phyloP scores from a whole-genome alignment of 164 flowering plant genomes.

The Kalanchoe fedtschenkoi region DNA sequence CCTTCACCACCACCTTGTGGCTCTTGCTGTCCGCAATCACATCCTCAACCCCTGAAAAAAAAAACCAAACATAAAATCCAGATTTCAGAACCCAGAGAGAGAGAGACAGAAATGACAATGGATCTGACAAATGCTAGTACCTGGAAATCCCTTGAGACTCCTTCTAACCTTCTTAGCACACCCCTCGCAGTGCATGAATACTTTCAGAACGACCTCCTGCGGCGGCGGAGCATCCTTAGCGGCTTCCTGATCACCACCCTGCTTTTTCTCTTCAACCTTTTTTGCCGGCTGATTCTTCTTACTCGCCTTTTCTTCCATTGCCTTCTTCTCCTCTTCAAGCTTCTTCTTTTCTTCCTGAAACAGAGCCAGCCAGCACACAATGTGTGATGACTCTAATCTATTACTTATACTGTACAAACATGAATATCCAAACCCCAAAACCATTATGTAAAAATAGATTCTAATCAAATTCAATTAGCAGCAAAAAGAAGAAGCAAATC shows the following conservation, averaged over 20 bases:
- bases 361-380: no score
- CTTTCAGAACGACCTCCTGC: slow-evolving; percentile 5
- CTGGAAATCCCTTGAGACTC: slow-evolving; percentile 6
- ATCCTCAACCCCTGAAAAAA: slow-evolving; percentile 4
- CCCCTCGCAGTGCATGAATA: slow-evolving; percentile 7
- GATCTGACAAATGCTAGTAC: not conserved
- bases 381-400: no score
- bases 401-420: no score
- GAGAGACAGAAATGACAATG: not conserved
- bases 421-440: no score
- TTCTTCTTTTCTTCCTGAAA: not conserved
- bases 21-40: slow-evolving; percentile 3
- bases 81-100: not conserved
- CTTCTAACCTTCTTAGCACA: slow-evolving; percentile 6
- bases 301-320: not conserved
- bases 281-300: not conserved
- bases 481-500: no score
- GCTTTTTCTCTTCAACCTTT: not conserved
- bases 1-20: slow-evolving; percentile 16
- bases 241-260: not conserved
- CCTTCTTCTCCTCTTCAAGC: not conserved
- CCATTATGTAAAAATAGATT: no score
- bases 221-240: slow-evolving; percentile 3
- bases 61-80: not conserved
- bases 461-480: no score